Percentiles rank a stretch among this genome's conserved stretches.
Evolutionary conservation across 164 flowering plant species (phyloP).

Genomic region (Pachysandra terminalis): DNA sequence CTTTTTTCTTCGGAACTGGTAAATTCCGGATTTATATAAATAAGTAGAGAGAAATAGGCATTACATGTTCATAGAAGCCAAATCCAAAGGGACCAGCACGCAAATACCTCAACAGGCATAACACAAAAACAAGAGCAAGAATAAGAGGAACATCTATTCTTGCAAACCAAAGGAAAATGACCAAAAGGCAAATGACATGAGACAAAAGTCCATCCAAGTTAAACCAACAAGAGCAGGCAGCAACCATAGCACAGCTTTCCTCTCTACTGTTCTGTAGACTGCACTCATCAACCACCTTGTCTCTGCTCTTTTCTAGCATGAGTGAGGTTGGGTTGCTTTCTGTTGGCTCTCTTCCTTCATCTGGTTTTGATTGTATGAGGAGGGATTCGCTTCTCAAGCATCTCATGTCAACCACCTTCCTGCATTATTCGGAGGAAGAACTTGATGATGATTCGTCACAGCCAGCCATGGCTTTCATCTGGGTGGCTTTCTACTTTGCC

Average conservation of each 20-base stretch:
- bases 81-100: too few species aligned
- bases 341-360: slow-evolving; percentile 4
- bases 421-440: slow-evolving; percentile 37
- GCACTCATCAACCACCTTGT: neutral
- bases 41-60: too few species aligned
- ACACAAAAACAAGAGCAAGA: too few species aligned
- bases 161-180: too few species aligned
- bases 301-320: neutral
- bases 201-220: too few species aligned
- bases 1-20: too few species aligned
- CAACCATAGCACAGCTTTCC: slow-evolving; percentile 4
- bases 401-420: slow-evolving; percentile 43
- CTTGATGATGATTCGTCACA: slow-evolving; percentile 28
- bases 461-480: slow-evolving; percentile 10
- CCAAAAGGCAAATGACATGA: too few species aligned
- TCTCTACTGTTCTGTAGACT: slow-evolving; percentile 1
- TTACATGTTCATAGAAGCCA: too few species aligned
- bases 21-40: too few species aligned
- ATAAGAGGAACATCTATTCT: too few species aligned
- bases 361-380: slow-evolving; percentile 1
- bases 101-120: too few species aligned
- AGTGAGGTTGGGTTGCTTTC: neutral
- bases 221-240: too few species aligned
- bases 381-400: slow-evolving; percentile 19
- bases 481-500: slow-evolving; percentile 25